Evolutionary conservation across 306 rosid genomes (phyloP).

Genomic region (Trichosanthes truncata): DNA sequence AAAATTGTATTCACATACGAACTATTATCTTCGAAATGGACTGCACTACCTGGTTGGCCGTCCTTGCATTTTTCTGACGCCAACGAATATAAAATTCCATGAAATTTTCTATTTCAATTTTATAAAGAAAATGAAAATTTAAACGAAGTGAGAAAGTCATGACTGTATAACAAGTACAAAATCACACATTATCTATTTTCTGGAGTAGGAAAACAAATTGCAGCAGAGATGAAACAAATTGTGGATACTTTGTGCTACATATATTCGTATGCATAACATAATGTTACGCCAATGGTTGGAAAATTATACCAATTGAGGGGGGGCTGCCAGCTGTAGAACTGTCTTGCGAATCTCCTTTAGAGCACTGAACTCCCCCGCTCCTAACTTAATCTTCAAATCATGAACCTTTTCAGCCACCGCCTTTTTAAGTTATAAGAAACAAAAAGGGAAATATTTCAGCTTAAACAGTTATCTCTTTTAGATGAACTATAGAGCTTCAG

Average conservation of each 20-base stretch:
- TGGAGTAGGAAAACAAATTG: not conserved
- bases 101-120: not conserved
- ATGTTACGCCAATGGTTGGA: slow-evolving; percentile 8
- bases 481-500: not conserved
- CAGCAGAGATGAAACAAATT: not conserved
- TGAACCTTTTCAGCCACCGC: slow-evolving; percentile 58
- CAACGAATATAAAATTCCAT: not conserved
- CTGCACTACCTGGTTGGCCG: slow-evolving; percentile 11
- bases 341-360: slow-evolving; percentile 79
- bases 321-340: slow-evolving; percentile 67
- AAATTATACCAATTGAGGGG: slow-evolving; percentile 55
- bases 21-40: slow-evolving; percentile 11
- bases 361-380: slow-evolving; percentile 45
- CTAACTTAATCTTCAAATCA: slow-evolving; percentile 52
- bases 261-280: not conserved
- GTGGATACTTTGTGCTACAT: not conserved
- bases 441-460: not conserved
- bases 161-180: not conserved
- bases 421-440: slow-evolving; percentile 21
- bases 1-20: slow-evolving; percentile 13
- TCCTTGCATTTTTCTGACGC: not conserved
- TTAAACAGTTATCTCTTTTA: not conserved
- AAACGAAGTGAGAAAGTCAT: not conserved
- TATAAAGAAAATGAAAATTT: not conserved
- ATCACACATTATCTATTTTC: not conserved